Evolutionary conservation across 345 rosid species (phyloP).

Genomic region (Raphanus sativus): DNA sequence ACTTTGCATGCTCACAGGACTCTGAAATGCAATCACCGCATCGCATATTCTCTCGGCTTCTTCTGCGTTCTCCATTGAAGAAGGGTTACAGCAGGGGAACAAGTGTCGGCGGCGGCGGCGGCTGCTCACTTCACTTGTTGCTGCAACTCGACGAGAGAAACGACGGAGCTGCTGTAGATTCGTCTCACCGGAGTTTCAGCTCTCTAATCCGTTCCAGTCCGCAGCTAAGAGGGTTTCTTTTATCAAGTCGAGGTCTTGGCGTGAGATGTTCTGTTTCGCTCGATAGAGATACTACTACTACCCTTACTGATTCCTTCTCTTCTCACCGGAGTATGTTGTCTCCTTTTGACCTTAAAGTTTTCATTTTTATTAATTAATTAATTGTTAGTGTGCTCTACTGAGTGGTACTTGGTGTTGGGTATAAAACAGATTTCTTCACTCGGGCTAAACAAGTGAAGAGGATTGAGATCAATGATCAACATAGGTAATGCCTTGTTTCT

Average conservation of each 20-base stretch:
- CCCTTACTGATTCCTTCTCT: constrained; percentile 21
- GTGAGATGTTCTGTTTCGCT: constrained; percentile 45
- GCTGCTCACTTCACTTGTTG: constrained; percentile 24
- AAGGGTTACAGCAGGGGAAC: constrained; percentile 25
- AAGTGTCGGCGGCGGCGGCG: constrained; percentile 33
- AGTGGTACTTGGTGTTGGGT: not conserved
- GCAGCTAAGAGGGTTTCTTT: constrained; percentile 35
- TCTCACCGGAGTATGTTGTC: constrained; percentile 46
- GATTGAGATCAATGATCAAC: constrained; percentile 72
- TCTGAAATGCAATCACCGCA: constrained; percentile 52
- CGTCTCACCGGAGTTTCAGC: constrained; percentile 28
- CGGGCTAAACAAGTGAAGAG: constrained; percentile 70
- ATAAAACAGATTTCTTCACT: constrained; percentile 56
- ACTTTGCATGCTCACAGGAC: constrained; percentile 21
- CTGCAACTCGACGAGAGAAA: constrained; percentile 19
- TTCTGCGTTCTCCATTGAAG: constrained; percentile 43
- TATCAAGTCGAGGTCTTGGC: constrained; percentile 29
- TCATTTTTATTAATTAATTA: not conserved
- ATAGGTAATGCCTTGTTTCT: constrained; percentile 48
- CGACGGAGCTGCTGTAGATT: constrained; percentile 5
- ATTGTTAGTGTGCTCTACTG: not conserved
- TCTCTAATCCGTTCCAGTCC: constrained; percentile 16
- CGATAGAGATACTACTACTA: constrained; percentile 25
- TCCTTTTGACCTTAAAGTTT: not conserved
- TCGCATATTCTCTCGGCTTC: constrained; percentile 55